Evolutionary conservation across 2,329 filamentous ascomycete genomes (phyloP).

Genomic region (Aureobasidium namibiae): DNA sequence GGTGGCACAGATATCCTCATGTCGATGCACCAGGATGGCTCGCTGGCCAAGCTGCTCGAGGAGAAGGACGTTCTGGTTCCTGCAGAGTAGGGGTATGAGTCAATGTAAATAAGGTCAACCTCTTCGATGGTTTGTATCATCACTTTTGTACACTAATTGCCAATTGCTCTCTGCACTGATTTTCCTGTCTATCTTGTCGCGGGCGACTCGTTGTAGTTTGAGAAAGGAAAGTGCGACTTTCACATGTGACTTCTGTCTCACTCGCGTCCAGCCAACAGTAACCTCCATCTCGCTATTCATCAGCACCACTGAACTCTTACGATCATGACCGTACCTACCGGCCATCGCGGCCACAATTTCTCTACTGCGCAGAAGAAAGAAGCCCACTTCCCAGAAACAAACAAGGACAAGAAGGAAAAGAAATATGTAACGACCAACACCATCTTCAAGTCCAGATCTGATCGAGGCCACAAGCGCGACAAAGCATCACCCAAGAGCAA

Average conservation of each 20-base stretch:
- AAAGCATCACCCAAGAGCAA: background rate
- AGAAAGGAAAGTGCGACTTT: background rate
- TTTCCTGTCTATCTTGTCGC: background rate
- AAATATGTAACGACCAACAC: slow-evolving; percentile 6
- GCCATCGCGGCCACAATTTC: background rate
- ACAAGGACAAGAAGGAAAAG: slow-evolving; percentile 5
- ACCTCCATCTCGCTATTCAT: background rate
- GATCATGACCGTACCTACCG: background rate
- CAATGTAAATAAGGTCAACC: slow-evolving; percentile 1
- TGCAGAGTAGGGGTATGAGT: slow-evolving; percentile 35
- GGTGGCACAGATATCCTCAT: slow-evolving; percentile 97
- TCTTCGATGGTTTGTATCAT: slow-evolving; percentile 3
- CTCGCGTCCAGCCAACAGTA: background rate
- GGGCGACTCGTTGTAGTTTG: background rate
- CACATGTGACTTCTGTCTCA: background rate
- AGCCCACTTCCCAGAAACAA: background rate
- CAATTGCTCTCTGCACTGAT: background rate
- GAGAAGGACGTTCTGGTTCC: slow-evolving; percentile 79
- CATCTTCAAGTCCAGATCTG: background rate
- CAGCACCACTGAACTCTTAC: background rate
- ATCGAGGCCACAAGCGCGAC: background rate
- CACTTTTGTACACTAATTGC: background rate
- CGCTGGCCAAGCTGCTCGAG: slow-evolving; percentile 82
- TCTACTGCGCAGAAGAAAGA: background rate
- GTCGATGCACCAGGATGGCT: slow-evolving; percentile 94